Base-by-base conservation (phyloP, 1,284 basidiomycete species). In the Chondrostereum purpureum region DNA sequence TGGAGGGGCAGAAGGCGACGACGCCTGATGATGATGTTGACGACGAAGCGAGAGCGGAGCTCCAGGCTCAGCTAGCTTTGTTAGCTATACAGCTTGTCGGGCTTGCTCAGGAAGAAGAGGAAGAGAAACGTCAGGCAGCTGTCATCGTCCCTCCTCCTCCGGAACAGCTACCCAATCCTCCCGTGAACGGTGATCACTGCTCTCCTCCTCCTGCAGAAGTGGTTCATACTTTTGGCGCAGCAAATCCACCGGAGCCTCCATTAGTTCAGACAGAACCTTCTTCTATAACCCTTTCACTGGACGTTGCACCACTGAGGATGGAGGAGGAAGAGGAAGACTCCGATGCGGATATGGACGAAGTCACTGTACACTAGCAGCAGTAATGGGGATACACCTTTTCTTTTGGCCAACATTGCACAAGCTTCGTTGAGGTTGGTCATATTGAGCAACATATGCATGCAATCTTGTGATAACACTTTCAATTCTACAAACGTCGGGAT, bases 31-130 rank as follows among this genome's bases (percentile, higher is more conserved):
- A 23, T 35, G 18, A 42, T 39, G 33, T 33, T 19, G 41, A 38
- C 13, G 38, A 43, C 16, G 36, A 64, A 45, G 69, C 75, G 45
- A 70, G 83, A 12, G 79, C 80, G 14, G 72, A 77, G 41, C 57
- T 84, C 43, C 80, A 83, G 53, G 78, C 77, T 1, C 79, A 78
- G 50, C 66, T 84, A 34, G 78, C 75, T 3, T 65, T 83, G 19
- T 58, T 84, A 21, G 79, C 81, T 1, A 76, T 77, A 2, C 82
- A 84, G 53, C 59, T 84, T 10, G 71, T 70, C 13, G 81, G 80
- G 56, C 66, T 83, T 36, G 73, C 70, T 19, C 68, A 75, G 21
- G 62, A 62, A 4, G 65, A 60, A 16, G 54, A 58, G 27, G 62
- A 59, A 3, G 64, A 60, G 16, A 31, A 31, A n/a, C 27, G 27